Evolutionary conservation across 2,329 filamentous ascomycete genomes (phyloP).

Genomic region (Paecilomyces sp.): DNA sequence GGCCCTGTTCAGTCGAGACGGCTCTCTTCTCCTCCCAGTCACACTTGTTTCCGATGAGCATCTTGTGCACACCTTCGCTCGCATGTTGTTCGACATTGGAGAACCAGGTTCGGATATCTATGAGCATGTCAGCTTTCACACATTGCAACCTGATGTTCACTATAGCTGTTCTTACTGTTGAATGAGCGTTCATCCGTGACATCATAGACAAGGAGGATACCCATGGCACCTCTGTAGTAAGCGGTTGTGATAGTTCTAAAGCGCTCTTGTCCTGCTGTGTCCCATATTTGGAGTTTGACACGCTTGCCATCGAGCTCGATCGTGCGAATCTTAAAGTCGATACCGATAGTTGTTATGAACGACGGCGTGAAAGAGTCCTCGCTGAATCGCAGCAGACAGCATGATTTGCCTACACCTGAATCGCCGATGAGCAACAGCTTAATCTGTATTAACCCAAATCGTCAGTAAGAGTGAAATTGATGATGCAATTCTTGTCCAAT

Average conservation of each 20-base stretch:
- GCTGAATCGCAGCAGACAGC: conserved; percentile 92
- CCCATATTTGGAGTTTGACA: conserved; percentile 99
- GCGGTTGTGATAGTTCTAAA: conserved; percentile 98
- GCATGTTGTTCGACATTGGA: conserved; percentile 98
- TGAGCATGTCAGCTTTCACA: conserved; percentile 7
- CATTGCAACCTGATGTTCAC: conserved; percentile 1
- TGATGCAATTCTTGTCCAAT: conserved; percentile 11
- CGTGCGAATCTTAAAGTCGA: conserved; percentile 99
- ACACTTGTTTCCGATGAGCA: conserved; percentile 98
- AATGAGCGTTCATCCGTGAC: conserved; percentile 95
- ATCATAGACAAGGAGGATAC: conserved; percentile 94
- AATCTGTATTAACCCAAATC: conserved; percentile 54
- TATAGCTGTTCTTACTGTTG: conserved; percentile 62
- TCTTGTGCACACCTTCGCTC: conserved; percentile 98
- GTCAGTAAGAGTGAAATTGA: conserved; percentile 10
- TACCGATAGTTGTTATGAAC: conserved; percentile 98
- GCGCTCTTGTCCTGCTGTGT: conserved; percentile 94
- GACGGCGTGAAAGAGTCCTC: conserved; percentile 96
- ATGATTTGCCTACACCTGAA: conserved; percentile 94
- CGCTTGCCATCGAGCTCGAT: conserved; percentile 98
- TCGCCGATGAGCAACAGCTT: conserved; percentile 95
- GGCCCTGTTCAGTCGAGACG: conserved; percentile 85
- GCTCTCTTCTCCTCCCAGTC: conserved; percentile 99
- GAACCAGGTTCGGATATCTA: conserved; percentile 99
- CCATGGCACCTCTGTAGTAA: conserved; percentile 98